Evolutionary conservation across 179 eudicot genomes (phyloP), one percentile per base, ranked within the genome.

Genomic region (Actinidia chinensis): DNA sequence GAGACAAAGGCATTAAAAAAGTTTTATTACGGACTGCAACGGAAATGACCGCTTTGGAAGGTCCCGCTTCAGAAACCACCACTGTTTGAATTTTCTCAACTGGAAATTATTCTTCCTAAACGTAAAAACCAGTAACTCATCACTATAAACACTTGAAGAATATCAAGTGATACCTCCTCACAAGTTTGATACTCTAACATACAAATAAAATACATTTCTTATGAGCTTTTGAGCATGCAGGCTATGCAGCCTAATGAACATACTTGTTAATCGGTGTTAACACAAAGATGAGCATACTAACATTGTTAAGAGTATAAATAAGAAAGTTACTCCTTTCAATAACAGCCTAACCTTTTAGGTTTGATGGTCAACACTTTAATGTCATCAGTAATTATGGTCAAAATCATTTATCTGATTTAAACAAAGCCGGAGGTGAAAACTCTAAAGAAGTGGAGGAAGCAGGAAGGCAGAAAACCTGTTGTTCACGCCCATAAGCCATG

Each of bases 1-100:
- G 81, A 85, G 99, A 95, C 58, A 88, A 85, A 65, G 99, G 98
- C 98, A 95, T 93, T n/a, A 93, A 36, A 68, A 79, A 84, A 56
- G 52, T 73, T 59, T 66, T 59, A 56, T 46, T 78, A 64, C 87
- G 74, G 60, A 77, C 76, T 44, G 83, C 56, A 69, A 73, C 67
- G 71, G 85, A 60, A 63, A 59, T 75, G 67, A 33, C 65, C 50
- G 59, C 66, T 70, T 60, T 59, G 69, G 83, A 74, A 33, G 79
- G 74, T 69, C 82, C 76, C 18, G 75, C 78, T 66, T 80, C 86
- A 75, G 79, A 76, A 78, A 76, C 78, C 71, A 84, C 76, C 28
- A 71, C 72, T 17, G 14, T 65, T 76, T 80, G 80, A 60, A 74
- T 82, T 63, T 84, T 70, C 76, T 76, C 68, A 66, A 77, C 79